Evolutionary conservation across 805 yeast genomes (phyloP), one percentile per base, ranked within the genome.

Genomic region (Diddensiella caesifluorescens): DNA sequence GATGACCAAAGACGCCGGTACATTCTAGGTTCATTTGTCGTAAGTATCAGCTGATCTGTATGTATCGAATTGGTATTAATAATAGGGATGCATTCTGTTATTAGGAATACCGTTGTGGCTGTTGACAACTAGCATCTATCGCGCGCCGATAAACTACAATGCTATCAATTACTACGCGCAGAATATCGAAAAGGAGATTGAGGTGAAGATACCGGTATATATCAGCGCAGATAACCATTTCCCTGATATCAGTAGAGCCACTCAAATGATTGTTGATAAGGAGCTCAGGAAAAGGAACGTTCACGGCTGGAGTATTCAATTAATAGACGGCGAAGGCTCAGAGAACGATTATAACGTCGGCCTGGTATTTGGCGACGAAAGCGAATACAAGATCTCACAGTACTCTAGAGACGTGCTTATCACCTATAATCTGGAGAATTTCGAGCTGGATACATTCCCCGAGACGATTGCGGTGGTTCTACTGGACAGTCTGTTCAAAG

Each of bases 191-290:
- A 43, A 36, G 3, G 49, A 54, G 23, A 37, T 61, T 13, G 35
- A 30, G 10, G 42, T 60, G 10, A 39, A 40, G 18, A 53, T 63
- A 12, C 62, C 59, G 12, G 53, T 64, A 2, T 55, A 53, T 23
- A 45, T 68, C 7, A 31, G 52, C 28, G 68, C 69, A 7, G 74
- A 73, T 1, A 69, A 77, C 48, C 59, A 63, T 13, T 79, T 80
- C 50, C 89, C 90, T 0, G 95, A 87, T 57, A 54, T 87, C 15
- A 73, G 71, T 1, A 68, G 68, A 32, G 87, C 83, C 1, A 55
- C 73, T 1, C 72, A 73, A 45, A 52, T 67, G 9, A 75, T 76
- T 50, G 53, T 75, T 1, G 65, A 71, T 45, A 61, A 64, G 12
- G 61, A 72, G 34, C 44, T 78, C 31, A 53, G 59, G 13, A 39